Conservation (phyloP, 2,329 filamentous ascomycete species). For the Aspergillus luchuensis region DNA sequence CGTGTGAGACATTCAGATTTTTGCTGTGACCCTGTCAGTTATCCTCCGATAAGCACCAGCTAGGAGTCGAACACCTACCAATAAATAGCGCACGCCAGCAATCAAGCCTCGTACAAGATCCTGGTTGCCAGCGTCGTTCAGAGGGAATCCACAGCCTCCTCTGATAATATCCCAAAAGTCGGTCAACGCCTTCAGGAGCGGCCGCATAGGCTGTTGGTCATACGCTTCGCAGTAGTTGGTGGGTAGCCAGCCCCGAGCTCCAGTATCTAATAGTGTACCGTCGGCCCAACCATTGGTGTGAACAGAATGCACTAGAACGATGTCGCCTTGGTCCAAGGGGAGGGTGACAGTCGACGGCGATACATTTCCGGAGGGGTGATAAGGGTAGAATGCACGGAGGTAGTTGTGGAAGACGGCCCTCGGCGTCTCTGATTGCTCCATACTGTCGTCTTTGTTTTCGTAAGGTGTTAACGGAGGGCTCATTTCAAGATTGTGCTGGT, state of each 20-base stretch:
- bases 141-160: constrained; percentile 73
- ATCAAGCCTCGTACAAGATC: constrained; percentile 95
- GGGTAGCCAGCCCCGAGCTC: constrained; percentile 89
- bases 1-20: constrained; percentile 83
- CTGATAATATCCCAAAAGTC: constrained; percentile 91
- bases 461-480: constrained; percentile 73
- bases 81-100: constrained; percentile 83
- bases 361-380: constrained; percentile 75
- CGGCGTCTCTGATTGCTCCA: constrained; percentile 46
- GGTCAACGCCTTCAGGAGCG: constrained; percentile 79
- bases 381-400: constrained; percentile 89
- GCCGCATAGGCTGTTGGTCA: constrained; percentile 82
- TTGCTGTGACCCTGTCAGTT: constrained; percentile 61
- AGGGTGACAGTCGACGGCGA: constrained; percentile 86
- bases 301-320: constrained; percentile 92
- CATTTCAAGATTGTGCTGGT: constrained; percentile 56
- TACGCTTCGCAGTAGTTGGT: constrained; percentile 98
- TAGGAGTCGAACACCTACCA: constrained; percentile 61
- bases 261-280: constrained; percentile 82
- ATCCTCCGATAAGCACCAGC: background rate
- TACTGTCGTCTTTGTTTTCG: constrained; percentile 61
- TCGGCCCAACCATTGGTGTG: constrained; percentile 99
- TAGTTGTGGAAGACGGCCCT: constrained; percentile 87
- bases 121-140: constrained; percentile 81
- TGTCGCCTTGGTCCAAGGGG: constrained; percentile 83